Conservation (phyloP, 192 early-diverging fungal genomes). For the Backusella liffmaniae region DNA sequence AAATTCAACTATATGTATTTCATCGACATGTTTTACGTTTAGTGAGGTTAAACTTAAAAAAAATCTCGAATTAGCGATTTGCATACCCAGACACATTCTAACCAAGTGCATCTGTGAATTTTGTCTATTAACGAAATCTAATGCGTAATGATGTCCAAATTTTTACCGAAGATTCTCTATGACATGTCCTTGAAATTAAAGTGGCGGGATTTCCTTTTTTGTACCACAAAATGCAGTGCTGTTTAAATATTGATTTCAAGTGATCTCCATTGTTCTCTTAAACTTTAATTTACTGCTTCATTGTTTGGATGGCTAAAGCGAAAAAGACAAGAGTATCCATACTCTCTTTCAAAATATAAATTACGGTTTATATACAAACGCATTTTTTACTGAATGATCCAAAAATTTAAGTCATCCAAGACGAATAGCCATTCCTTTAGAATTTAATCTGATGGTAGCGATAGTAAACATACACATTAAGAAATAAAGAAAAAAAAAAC, state of each 20-base stretch:
- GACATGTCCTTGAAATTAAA: neutral
- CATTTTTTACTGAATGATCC: too few species aligned
- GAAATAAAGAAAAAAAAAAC: too few species aligned
- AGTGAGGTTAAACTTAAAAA: neutral
- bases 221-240: neutral
- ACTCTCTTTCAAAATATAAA: too few species aligned
- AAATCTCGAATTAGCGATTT: neutral
- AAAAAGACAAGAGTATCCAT: neutral
- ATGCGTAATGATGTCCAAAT: neutral
- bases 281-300: neutral
- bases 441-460: too few species aligned
- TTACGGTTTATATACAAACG: too few species aligned
- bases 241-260: neutral
- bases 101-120: neutral
- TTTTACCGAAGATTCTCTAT: neutral
- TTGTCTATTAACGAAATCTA: neutral
- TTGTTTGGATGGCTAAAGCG: neutral
- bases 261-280: neutral
- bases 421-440: too few species aligned
- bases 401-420: too few species aligned
- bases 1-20: too few species aligned
- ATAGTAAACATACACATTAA: too few species aligned
- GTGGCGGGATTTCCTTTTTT: neutral
- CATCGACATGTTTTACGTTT: neutral
- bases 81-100: neutral